Percentiles rank a stretch among this genome's conserved stretches.
Evolutionary conservation across 495 filamentous ascomycete genomes (phyloP).

Genomic region (Penicillium egyptiacum): DNA sequence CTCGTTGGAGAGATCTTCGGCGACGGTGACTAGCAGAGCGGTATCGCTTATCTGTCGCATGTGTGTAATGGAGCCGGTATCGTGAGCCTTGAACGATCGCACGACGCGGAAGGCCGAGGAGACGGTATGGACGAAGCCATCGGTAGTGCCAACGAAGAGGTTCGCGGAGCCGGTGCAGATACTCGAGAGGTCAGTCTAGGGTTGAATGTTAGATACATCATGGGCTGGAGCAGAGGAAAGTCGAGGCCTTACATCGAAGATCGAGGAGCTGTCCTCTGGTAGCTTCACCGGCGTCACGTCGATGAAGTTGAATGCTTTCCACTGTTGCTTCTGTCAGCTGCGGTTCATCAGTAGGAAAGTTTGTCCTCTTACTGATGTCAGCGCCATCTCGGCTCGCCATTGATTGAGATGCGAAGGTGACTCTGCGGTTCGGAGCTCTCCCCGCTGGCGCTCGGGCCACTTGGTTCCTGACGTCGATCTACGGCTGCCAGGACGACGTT

Average conservation of each 20-base stretch:
- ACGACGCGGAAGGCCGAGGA: constrained; percentile 83
- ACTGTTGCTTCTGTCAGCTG: constrained; percentile 51
- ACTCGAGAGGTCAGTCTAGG: constrained; percentile 61
- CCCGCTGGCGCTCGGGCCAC: constrained; percentile 33
- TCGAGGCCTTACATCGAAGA: constrained; percentile 58
- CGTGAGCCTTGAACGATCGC: constrained; percentile 82
- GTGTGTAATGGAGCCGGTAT: constrained; percentile 78
- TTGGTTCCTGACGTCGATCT: constrained; percentile 15
- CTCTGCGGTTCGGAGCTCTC: constrained; percentile 24
- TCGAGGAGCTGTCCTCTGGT: constrained; percentile 65
- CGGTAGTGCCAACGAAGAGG: constrained; percentile 80
- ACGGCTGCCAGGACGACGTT: neutral
- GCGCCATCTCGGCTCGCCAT: constrained; percentile 49
- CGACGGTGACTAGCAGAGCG: constrained; percentile 79
- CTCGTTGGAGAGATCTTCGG: constrained; percentile 83
- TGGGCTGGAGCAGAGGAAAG: constrained; percentile 20
- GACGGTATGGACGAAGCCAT: constrained; percentile 83
- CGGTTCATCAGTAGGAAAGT: too few relatives aligned
- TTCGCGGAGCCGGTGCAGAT: constrained; percentile 87
- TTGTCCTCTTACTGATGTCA: constrained; percentile 43
- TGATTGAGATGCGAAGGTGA: constrained; percentile 15
- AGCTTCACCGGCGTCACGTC: constrained; percentile 83
- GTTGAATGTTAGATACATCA: constrained; percentile 14
- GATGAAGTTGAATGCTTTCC: constrained; percentile 99
- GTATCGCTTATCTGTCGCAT: constrained; percentile 93